Percentiles rank a stretch among this genome's conserved stretches.
phyloP scores from a whole-genome alignment of 306 rosid species.

The Cicer pinnatifidum region DNA sequence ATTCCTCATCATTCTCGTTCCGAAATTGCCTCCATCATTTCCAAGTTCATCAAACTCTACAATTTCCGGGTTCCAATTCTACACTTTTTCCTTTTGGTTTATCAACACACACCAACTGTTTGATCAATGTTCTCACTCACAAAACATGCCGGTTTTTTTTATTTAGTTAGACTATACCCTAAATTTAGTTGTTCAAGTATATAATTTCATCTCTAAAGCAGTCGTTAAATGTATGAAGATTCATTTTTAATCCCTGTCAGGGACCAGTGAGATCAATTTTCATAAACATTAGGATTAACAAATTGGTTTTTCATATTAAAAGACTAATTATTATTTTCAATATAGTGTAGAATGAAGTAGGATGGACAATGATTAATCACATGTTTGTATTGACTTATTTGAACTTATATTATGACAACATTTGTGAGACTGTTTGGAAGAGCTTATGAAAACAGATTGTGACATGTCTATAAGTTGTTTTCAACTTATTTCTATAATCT shows the following conservation, averaged over 20 bases:
- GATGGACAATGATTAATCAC: no score
- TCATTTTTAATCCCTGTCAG: no score
- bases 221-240: no score
- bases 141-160: neutral
- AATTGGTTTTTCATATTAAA: no score
- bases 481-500: neutral
- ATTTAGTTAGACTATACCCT: neutral
- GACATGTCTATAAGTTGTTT: neutral
- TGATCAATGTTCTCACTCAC: slow-evolving; percentile 45
- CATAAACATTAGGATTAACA: no score
- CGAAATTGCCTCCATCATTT: slow-evolving; percentile 49
- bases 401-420: neutral
- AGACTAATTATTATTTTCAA: neutral
- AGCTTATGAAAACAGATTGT: neutral
- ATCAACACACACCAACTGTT: slow-evolving; percentile 28
- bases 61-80: slow-evolving; percentile 47
- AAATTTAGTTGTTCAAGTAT: neutral
- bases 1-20: slow-evolving; percentile 59
- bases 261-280: no score
- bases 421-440: neutral
- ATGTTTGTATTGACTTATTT: neutral
- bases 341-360: neutral
- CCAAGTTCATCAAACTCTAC: slow-evolving; percentile 68
- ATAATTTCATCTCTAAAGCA: no score
- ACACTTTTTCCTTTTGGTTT: neutral